These are phyloP conservation scores for Senna siamea DNA, from an alignment of 306 rosid genomes.

Conservation along the genomic window DNA sequence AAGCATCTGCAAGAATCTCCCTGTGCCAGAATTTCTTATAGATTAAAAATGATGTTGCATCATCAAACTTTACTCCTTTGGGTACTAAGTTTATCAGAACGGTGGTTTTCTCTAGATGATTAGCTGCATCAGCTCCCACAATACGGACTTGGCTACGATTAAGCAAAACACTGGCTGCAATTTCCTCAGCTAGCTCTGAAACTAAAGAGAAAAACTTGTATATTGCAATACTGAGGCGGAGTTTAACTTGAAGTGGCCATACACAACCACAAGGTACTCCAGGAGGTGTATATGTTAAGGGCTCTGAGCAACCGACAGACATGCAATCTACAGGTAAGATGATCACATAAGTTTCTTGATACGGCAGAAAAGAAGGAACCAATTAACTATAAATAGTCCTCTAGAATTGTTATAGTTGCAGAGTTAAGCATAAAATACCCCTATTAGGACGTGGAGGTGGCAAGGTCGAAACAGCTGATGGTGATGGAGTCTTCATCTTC, in stretches of 20 bases:
- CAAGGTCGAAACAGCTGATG: conserved; percentile 61
- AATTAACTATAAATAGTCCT: conserved; percentile 9
- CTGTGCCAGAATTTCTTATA: conserved; percentile 77
- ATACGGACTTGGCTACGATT: conserved; percentile 89
- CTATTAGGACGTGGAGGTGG: conserved; percentile 92
- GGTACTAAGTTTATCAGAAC: conserved; percentile 85
- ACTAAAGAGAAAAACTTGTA: conserved; percentile 80
- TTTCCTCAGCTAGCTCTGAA: conserved; percentile 75
- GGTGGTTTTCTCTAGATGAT: conserved; percentile 71
- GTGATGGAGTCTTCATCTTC: conserved; percentile 61
- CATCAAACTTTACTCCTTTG: conserved; percentile 62
- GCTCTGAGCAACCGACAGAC: conserved; percentile 72
- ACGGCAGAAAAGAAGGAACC: conserved; percentile 9
- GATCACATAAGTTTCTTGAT: conserved; percentile 21
- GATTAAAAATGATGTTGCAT: conserved; percentile 60
- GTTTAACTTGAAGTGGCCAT: conserved; percentile 84
- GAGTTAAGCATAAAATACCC: conserved; percentile 50
- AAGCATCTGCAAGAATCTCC: conserved; percentile 62
- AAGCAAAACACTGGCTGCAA: conserved; percentile 65
- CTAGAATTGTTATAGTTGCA: conserved; percentile 11
- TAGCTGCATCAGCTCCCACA: conserved; percentile 88
- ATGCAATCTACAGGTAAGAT: conserved; percentile 71
- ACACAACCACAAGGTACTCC: conserved; percentile 92
- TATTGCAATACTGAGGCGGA: conserved; percentile 62
- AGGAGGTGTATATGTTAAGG: conserved; percentile 78